These are phyloP conservation scores for Dioscorea zingiberensis DNA, from an alignment of 106 monocot genomes.

Conservation along the genomic window DNA sequence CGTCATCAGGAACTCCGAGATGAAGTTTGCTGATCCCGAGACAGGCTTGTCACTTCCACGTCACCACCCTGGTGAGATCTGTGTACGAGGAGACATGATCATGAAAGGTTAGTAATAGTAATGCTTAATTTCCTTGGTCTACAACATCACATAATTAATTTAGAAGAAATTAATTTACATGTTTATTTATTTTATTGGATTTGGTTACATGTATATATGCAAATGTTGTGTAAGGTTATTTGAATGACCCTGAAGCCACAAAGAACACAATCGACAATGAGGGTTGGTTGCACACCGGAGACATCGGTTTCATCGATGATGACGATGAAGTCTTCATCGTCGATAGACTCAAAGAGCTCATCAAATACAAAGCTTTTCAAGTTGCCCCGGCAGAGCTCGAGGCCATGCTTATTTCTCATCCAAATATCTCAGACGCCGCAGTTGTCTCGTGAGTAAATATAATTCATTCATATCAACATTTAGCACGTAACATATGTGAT, in stretches of 20 bases:
- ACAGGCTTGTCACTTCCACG: slow-evolving; percentile 44
- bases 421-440: slow-evolving; percentile 36
- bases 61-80: slow-evolving; percentile 65
- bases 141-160: no score
- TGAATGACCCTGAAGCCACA: slow-evolving; percentile 80
- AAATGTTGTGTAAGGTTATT: slow-evolving; percentile 53
- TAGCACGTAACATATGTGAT: no score
- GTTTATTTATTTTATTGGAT: not conserved
- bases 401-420: slow-evolving; percentile 56
- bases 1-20: slow-evolving; percentile 65
- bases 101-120: slow-evolving; percentile 80
- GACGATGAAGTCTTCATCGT: slow-evolving; percentile 94
- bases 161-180: not conserved
- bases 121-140: no score
- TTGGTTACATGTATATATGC: no score
- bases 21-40: slow-evolving; percentile 62
- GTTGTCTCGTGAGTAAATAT: slow-evolving; percentile 43
- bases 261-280: slow-evolving; percentile 67
- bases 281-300: slow-evolving; percentile 92
- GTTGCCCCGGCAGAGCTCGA: slow-evolving; percentile 67
- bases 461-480: no score
- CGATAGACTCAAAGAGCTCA: slow-evolving; percentile 83
- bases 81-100: slow-evolving; percentile 60
- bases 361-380: slow-evolving; percentile 78
- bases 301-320: slow-evolving; percentile 70